phyloP scores from a whole-genome alignment of 2,329 filamentous ascomycete species.

The Fusarium camptoceras region DNA sequence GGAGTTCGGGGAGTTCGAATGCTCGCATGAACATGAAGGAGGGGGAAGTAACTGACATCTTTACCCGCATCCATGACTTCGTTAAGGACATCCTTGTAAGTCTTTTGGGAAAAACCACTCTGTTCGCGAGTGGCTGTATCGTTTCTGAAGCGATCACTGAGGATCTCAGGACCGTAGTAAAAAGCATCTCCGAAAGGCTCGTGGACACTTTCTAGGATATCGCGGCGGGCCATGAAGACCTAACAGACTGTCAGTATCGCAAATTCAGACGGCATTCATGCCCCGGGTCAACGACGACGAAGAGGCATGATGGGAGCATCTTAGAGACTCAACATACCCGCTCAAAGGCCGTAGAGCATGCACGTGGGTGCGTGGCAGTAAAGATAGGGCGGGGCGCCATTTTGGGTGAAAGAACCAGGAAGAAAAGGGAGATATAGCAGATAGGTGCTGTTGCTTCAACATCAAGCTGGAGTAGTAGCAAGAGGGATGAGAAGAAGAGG shows the following conservation, averaged over 20 bases:
- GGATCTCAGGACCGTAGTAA: constrained; percentile 92
- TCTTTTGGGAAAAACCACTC: constrained; percentile 76
- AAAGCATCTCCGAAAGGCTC: constrained; percentile 98
- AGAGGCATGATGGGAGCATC: background rate
- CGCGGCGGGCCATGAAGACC: constrained; percentile 96
- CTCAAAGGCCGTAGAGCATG: constrained; percentile 97
- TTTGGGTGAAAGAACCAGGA: constrained; percentile 50
- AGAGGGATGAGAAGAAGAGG: constrained; percentile 31
- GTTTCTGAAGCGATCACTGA: constrained; percentile 81
- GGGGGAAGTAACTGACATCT: constrained; percentile 68
- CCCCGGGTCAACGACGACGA: background rate
- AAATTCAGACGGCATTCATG: background rate
- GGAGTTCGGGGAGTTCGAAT: constrained; percentile 37
- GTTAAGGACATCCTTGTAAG: constrained; percentile 82
- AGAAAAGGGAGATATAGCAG: constrained; percentile 47
- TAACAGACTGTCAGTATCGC: constrained; percentile 51
- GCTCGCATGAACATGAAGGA: constrained; percentile 24
- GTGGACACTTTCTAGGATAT: constrained; percentile 85
- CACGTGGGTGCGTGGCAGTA: constrained; percentile 91
- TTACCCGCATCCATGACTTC: constrained; percentile 76
- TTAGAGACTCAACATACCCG: constrained; percentile 68
- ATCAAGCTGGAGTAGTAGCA: constrained; percentile 38
- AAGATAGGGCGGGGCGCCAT: constrained; percentile 84
- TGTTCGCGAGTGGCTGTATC: constrained; percentile 67
- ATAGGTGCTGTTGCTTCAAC: constrained; percentile 44